phyloP scores from a whole-genome alignment of 2,329 filamentous ascomycete genomes.

The Albifimbria verrucaria region DNA sequence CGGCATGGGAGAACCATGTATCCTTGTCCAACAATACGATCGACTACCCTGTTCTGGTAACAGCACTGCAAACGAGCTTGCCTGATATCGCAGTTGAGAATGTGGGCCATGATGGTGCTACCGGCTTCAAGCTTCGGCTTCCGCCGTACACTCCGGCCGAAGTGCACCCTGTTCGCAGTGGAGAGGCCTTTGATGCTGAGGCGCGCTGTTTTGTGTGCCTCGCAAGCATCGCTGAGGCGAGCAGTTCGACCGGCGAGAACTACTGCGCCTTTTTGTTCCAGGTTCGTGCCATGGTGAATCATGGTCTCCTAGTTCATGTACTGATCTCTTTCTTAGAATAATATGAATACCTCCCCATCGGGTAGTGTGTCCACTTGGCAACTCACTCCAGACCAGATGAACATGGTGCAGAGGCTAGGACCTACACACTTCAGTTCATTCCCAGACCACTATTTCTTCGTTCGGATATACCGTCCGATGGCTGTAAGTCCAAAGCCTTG shows the following conservation, averaged over 20 bases:
- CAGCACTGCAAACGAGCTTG: conserved; percentile 42
- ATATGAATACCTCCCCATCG: conserved; percentile 11
- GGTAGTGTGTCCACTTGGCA: conserved; percentile 19
- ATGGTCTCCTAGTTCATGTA: not conserved
- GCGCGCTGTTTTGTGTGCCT: conserved; percentile 43
- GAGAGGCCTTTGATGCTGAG: conserved; percentile 37
- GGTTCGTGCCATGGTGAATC: conserved; percentile 29
- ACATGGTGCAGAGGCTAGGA: conserved; percentile 37
- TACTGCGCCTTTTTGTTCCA: conserved; percentile 53
- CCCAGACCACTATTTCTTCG: conserved; percentile 56
- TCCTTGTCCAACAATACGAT: conserved; percentile 31
- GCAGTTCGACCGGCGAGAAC: conserved; percentile 30
- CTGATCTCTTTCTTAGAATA: conserved; percentile 36
- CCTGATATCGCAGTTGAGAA: conserved; percentile 26
- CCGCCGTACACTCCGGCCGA: conserved; percentile 36
- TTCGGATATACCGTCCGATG: conserved; percentile 49
- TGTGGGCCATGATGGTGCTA: conserved; percentile 14
- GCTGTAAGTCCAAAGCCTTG: conserved; percentile 38
- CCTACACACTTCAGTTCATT: conserved; percentile 46
- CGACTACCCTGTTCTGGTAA: conserved; percentile 37
- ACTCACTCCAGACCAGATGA: conserved; percentile 28
- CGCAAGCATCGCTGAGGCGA: conserved; percentile 23
- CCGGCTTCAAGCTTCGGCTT: conserved; percentile 34
- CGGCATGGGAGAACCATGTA: conserved; percentile 49
- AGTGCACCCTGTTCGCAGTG: conserved; percentile 28